Evolutionary conservation across 768 basidiomycete genomes (phyloP), one percentile per base, ranked within the genome.

Genomic region (Termitomyces titanicus): DNA sequence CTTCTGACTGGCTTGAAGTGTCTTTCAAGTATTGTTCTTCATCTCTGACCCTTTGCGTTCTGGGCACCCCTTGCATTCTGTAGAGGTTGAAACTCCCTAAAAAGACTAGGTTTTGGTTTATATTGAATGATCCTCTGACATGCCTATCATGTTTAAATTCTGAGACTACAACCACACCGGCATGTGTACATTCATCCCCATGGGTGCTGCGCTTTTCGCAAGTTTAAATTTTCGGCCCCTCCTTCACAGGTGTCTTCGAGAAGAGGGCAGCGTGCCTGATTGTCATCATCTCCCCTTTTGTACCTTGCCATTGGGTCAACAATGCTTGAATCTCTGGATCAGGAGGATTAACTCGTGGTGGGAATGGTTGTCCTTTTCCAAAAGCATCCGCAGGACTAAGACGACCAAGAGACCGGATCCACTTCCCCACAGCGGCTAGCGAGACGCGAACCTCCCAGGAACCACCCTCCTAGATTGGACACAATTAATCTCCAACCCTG

Each of bases 361-460:
- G 80, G 4, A 83, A 66, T 3, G 75, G 69, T 12, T 31, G 58
- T 3, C 76, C 74, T 43, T 61, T 44, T 11, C 75, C 72, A 54
- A 82, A 82, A 0, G 73, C 80, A 0, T 64, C 61, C 24, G 64
- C 44, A n/a, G 78, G 73, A 8, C 67, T 51, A 12, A 81, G 51
- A 17, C 70, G 74, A 0, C 83, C 84, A 1, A 86, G 62, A 13
- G 80, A 79, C 25, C 81, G 77, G 12, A 85, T 69, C 80, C 82
- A 85, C 47, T 76, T 74, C 1, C 77, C 81, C 1, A 83, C 80
- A 0, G 73, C 78, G 31, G 79, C 80, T 1, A 86, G 74, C 5
- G 84, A 84, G 12, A 84, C 82, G 6, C 76, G 77, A 0, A 85
- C 80, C 62, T 81, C 79, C 75, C 78, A 84, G 5, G 81, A 81